phyloP scores from a whole-genome alignment of 768 basidiomycete species.

The Suillus subaureus region DNA sequence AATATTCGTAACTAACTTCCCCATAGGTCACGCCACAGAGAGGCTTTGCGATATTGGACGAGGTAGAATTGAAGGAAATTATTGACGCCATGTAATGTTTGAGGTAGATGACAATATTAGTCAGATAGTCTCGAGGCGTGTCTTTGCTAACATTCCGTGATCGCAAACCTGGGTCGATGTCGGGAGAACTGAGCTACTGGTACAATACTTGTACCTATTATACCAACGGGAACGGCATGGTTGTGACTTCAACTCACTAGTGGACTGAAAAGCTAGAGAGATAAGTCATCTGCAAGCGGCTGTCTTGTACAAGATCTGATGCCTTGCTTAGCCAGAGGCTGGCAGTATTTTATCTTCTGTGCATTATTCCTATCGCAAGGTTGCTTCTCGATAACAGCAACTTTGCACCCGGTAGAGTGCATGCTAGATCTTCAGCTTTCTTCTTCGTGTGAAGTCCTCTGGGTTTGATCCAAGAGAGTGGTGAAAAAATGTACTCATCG shows the following conservation, averaged over 20 bases:
- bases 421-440: no score
- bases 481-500: no score
- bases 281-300: background rate
- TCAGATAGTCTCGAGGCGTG: background rate
- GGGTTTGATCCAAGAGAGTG: no score
- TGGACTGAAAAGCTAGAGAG: background rate
- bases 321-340: no score
- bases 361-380: no score
- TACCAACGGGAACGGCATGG: background rate
- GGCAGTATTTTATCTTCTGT: no score
- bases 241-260: background rate
- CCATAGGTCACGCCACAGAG: slow-evolving; percentile 72
- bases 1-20: slow-evolving; percentile 5
- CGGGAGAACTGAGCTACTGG: background rate
- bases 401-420: no score
- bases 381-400: no score
- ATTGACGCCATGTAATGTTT: slow-evolving; percentile 79
- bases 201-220: background rate
- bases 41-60: slow-evolving; percentile 91
- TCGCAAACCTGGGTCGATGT: background rate
- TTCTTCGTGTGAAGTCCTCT: no score
- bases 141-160: background rate
- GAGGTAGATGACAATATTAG: slow-evolving; percentile 10
- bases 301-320: no score
- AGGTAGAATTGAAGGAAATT: slow-evolving; percentile 76